Evolutionary conservation across 2,329 filamentous ascomycete genomes (phyloP).

Genomic region (Bipolaris victoriae): DNA sequence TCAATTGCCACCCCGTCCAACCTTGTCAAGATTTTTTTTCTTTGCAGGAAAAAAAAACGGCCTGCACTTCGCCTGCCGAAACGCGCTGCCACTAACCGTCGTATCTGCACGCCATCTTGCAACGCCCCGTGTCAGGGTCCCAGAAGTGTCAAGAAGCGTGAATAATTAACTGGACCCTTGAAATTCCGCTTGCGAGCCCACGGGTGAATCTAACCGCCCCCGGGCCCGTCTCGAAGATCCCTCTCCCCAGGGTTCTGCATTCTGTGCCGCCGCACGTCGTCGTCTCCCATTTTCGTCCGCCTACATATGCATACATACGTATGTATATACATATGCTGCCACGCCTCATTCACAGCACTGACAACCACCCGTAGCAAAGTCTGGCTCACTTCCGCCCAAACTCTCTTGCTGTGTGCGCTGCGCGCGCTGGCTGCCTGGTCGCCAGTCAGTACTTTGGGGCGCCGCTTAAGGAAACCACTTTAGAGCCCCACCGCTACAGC

Average conservation of each 20-base stretch:
- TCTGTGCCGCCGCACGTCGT: constrained; percentile 19
- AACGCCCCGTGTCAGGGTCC: constrained; percentile 3
- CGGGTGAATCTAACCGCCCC: constrained; percentile 25
- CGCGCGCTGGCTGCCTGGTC: constrained; percentile 3
- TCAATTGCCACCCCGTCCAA: constrained; percentile 19
- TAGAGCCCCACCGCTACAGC: constrained; percentile 18
- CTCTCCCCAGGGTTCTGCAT: constrained; percentile 26
- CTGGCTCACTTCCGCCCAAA: neutral
- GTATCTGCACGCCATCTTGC: too few relatives aligned
- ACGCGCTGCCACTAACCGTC: neutral
- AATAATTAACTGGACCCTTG: constrained; percentile 11
- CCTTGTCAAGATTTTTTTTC: neutral
- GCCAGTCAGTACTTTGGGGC: constrained; percentile 1
- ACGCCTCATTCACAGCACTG: constrained; percentile 22
- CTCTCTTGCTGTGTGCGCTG: constrained; percentile 3
- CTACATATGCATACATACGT: too few relatives aligned
- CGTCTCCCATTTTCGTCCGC: constrained; percentile 6
- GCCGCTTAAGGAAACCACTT: constrained; percentile 13
- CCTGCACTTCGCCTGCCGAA: neutral
- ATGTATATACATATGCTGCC: constrained; percentile 5
- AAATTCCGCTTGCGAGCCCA: constrained; percentile 11
- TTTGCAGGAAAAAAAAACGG: neutral
- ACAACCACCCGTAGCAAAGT: constrained; percentile 14
- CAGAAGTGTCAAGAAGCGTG: constrained; percentile 4
- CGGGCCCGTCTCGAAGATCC: constrained; percentile 16